Evolutionary conservation across 371 early-diverging fungal species (phyloP), one percentile per base, ranked within the genome.

Genomic region (Mortierella sp.): DNA sequence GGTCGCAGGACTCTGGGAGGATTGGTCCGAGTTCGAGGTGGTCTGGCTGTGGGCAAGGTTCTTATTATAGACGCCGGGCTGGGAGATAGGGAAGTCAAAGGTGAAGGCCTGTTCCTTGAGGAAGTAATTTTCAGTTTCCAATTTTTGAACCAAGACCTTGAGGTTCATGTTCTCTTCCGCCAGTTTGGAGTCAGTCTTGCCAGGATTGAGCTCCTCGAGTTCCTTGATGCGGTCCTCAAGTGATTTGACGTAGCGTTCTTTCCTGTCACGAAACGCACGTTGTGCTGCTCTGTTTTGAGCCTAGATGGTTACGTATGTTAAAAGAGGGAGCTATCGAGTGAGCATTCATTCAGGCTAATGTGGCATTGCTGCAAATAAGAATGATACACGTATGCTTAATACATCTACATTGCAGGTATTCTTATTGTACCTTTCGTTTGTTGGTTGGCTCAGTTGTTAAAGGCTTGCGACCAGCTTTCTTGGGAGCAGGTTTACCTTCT

Each of bases 261-360:
- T 91, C 63, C 93, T 88, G 67, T 93, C 92, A 43, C 93, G 86
- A 75, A 93, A 93, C 9, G 93, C 93, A 21, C 93, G 87, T 77
- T 93, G 93, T 0, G 93, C 93, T 10, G 92, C 92, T 45, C 93
- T 84, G 71, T 93, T 93, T 70, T 93, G 93, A 6, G 92, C 92
- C 58, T 91, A 53, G 76, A 28, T 15, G 40, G n/a, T 32, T 10
- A 28, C 28, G 28, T 28, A 28, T 28, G 83, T 41, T 76, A 73
- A 32, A 77, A 76, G 52, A 88, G 77, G 41, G 88, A 87, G 22
- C 77, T 69, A 38, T 86, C 86, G 69, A 88, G 87, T 0, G 87
- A 28, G 28, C 28, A 28, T 28, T 28, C 28, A 28, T 28, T 28
- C 28, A 28, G 28, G 28, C 28, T 28, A 28, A 28, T 28, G 28